These are phyloP conservation scores for Avicennia marina DNA, from an alignment of 257 asterid species.

Conservation along the genomic window DNA sequence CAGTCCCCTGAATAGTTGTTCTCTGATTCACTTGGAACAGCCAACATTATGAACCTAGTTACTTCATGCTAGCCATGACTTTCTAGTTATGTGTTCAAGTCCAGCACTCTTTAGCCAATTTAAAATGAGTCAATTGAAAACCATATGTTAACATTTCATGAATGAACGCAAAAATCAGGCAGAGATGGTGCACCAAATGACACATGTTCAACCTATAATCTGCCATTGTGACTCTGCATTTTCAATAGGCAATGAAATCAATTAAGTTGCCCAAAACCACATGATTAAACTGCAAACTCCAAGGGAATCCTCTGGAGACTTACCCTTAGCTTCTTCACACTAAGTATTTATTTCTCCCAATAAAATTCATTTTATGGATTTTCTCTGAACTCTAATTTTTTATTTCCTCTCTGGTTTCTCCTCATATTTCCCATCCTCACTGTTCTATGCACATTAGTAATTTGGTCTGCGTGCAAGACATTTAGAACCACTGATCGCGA, in stretches of 20 bases:
- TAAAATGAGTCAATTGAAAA: neutral
- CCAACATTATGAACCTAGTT: neutral
- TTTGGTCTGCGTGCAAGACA: neutral
- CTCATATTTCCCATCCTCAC: neutral
- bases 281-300: neutral
- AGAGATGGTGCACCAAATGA: neutral
- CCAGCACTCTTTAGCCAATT: neutral
- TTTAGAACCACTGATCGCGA: neutral
- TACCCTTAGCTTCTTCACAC: neutral
- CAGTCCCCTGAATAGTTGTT: neutral
- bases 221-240: neutral
- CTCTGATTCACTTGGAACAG: neutral
- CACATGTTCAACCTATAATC: neutral
- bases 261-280: neutral
- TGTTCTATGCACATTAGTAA: neutral
- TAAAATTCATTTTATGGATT: neutral
- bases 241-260: neutral
- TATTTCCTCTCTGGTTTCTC: neutral
- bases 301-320: neutral
- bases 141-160: neutral
- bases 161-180: neutral
- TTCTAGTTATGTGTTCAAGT: neutral
- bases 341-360: neutral
- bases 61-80: neutral
- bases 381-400: neutral